Evolutionary conservation across 306 rosid genomes (phyloP).

Genomic region (Vicia sativa): DNA sequence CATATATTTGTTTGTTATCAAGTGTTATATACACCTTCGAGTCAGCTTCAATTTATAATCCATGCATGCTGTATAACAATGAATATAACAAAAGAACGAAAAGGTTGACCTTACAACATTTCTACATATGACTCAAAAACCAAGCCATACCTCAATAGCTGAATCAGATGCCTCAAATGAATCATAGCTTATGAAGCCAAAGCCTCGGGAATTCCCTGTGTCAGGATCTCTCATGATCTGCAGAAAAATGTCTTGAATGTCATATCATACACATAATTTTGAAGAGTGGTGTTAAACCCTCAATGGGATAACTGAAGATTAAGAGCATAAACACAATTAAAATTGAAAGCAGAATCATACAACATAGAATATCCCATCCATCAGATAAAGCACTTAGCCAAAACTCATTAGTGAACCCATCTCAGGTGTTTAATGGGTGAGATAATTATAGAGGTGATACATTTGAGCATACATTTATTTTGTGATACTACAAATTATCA

Average conservation of each 20-base stretch:
- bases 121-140: constrained; percentile 25
- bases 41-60: constrained; percentile 13
- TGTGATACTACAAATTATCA: not conserved
- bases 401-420: not conserved
- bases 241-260: constrained; percentile 31
- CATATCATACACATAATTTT: constrained; percentile 39
- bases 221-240: constrained; percentile 99
- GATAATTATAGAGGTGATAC: not conserved
- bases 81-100: constrained; percentile 23
- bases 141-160: constrained; percentile 78
- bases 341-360: not conserved
- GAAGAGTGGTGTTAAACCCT: constrained; percentile 5
- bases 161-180: constrained; percentile 99
- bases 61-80: not conserved
- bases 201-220: constrained; percentile 95
- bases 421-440: not conserved
- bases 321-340: constrained; percentile 13
- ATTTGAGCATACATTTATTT: constrained; percentile 5
- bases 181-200: constrained; percentile 97
- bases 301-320: constrained; percentile 12
- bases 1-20: not conserved
- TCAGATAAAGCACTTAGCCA: constrained; percentile 22
- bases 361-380: constrained; percentile 7
- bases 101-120: constrained; percentile 14
- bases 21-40: not conserved